Conservation (phyloP, 805 yeast genomes). For the Myxozyma vanderwaltii region DNA sequence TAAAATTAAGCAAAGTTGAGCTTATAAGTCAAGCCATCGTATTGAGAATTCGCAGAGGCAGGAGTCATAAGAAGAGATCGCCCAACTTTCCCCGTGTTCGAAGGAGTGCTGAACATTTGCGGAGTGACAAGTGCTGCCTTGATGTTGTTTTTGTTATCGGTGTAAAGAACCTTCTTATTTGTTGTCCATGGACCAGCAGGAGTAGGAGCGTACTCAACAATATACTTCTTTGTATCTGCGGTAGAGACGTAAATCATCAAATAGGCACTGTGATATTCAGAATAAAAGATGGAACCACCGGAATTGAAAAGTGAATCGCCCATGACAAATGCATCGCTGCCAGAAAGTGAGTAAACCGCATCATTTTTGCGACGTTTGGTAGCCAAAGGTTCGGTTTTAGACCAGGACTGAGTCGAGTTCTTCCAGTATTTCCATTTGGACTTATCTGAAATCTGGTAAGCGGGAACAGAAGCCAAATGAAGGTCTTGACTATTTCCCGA, state of each 20-base stretch:
- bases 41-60: neutral
- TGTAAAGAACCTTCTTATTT: slow-evolving; percentile 3
- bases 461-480: slow-evolving; percentile 12
- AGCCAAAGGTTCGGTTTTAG: slow-evolving; percentile 11
- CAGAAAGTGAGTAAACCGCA: slow-evolving; percentile 8
- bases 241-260: slow-evolving; percentile 9
- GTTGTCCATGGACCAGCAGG: slow-evolving; percentile 19
- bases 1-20: neutral
- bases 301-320: neutral
- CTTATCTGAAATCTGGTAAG: slow-evolving; percentile 4
- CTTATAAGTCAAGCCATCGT: neutral
- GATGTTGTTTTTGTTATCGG: neutral
- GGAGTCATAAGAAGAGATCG: slow-evolving; percentile 7
- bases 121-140: slow-evolving; percentile 10
- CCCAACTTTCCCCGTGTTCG: neutral
- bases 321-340: neutral
- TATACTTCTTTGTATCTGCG: neutral
- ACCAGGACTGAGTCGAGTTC: slow-evolving; percentile 5
- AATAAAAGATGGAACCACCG: slow-evolving; percentile 15
- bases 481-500: slow-evolving; percentile 6
- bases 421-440: slow-evolving; percentile 14
- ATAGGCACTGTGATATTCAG: slow-evolving; percentile 16
- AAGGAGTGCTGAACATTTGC: slow-evolving; percentile 3
- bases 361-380: neutral
- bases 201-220: slow-evolving; percentile 11